Percentiles rank a stretch among this genome's conserved stretches.
These are phyloP conservation scores for Hortaea sp. DNA, from an alignment of 2,329 filamentous ascomycete species.

Conservation along the genomic window DNA sequence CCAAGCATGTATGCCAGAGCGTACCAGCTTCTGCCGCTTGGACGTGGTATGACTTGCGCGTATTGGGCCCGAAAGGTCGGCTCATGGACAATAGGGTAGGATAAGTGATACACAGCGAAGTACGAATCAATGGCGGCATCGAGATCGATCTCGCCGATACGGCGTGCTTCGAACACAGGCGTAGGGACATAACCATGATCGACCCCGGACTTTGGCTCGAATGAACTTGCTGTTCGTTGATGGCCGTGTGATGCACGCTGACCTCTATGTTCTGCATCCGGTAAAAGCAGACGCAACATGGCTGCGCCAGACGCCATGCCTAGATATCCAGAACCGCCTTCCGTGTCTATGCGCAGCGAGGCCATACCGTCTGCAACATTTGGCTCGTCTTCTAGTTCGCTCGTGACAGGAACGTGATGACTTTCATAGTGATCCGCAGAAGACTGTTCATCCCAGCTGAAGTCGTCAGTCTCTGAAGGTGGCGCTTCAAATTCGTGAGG, in stretches of 20 bases:
- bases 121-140: constrained; percentile 30
- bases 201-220: background rate
- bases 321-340: constrained; percentile 35
- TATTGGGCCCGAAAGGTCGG: constrained; percentile 39
- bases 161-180: constrained; percentile 12
- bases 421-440: background rate
- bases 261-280: constrained; percentile 9
- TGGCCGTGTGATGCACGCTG: background rate
- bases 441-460: constrained; percentile 21
- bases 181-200: constrained; percentile 14
- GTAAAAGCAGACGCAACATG: constrained; percentile 28
- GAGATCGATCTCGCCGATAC: constrained; percentile 20
- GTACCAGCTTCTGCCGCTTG: constrained; percentile 34
- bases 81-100: constrained; percentile 40
- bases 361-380: constrained; percentile 23
- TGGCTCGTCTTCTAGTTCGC: constrained; percentile 6
- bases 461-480: constrained; percentile 16
- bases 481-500: constrained; percentile 13
- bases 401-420: background rate
- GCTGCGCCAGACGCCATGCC: constrained; percentile 38
- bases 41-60: constrained; percentile 33
- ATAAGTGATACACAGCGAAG: constrained; percentile 37
- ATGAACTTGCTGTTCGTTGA: background rate
- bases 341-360: constrained; percentile 20
- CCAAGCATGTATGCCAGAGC: constrained; percentile 37